Base-by-base conservation (phyloP, 768 basidiomycete genomes). In the Rhodotorula kratochvilovae region DNA sequence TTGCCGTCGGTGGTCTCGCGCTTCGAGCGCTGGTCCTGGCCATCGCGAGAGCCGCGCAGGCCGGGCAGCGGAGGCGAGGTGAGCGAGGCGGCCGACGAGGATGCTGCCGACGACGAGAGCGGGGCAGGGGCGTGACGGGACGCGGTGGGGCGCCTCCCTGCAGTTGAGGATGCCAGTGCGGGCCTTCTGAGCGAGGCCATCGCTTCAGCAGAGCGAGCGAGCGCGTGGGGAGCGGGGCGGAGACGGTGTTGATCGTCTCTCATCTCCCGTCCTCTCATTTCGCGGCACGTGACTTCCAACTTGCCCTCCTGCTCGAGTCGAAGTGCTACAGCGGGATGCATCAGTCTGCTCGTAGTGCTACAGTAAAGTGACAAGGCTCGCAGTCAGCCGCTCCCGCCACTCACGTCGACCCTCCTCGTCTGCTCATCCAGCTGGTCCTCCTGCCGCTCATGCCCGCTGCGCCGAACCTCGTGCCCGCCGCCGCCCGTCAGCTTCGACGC, bases 1-100 rank as follows among this genome's bases (percentile, higher is more conserved):
- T 96, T 91, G n/a, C 72, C 63, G 39, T 64, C 70, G 27, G 46
- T 51, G 2, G 48, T 0, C 23, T 51, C 57, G 10, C 57, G 33
- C 65, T 59, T 59, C 1, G 21, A 4, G 3, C 64, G 42, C 2
- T 13, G 29, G 0, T 66, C 64, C 17, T 25, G 25, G 1, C 42
- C 3, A 31, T 57, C 63, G 2, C 55, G 29, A 3, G 39, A 59
- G 19, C 58, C 27, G 5, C 29, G 39, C n/a, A 13, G 3, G 16
- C 43, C 43, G 3, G 45, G 17, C 45, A 61, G 31, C 13, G 60
- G 60, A 1, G 60, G 60, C 29, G 60, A 61, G 33, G 13, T 25
- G 60, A 48, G 43, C 3, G 45, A 33, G 33, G 1, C 2, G 5
- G 45, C 29, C 25, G 60, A 3, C n/a, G 43, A 48, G 17, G 60